Percentiles rank a stretch among this genome's conserved stretches.
phyloP scores from a whole-genome alignment of 2,329 filamentous ascomycete genomes.

The Penicillium psychrosexuale region DNA sequence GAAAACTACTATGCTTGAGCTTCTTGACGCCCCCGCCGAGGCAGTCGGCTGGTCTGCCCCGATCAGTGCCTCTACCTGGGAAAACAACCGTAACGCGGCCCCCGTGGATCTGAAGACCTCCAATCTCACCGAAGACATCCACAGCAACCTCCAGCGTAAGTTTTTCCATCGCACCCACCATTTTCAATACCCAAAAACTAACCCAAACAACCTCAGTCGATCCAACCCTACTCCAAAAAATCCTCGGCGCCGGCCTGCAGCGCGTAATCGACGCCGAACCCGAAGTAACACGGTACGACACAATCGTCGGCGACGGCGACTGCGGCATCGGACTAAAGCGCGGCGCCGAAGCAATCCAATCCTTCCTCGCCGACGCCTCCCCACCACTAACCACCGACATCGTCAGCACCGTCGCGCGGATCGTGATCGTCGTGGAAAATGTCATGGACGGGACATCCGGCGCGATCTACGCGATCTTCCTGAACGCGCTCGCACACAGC shows the following conservation, averaged over 20 bases:
- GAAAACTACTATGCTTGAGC: conserved; percentile 58
- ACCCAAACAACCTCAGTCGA: conserved; percentile 42
- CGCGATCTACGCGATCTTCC: conserved; percentile 82
- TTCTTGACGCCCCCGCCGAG: conserved; percentile 66
- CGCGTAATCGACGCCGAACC: conserved; percentile 62
- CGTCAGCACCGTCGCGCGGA: conserved; percentile 57
- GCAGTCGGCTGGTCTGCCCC: conserved; percentile 65
- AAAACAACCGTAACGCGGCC: conserved; percentile 43
- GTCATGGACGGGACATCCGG: conserved; percentile 73
- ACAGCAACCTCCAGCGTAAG: conserved; percentile 54
- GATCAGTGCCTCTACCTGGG: conserved; percentile 59
- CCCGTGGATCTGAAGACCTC: conserved; percentile 43
- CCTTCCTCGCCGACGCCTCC: conserved; percentile 39
- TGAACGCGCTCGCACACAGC: conserved; percentile 77
- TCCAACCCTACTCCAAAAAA: conserved; percentile 49
- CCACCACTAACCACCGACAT: conserved; percentile 54
- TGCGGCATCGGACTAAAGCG: conserved; percentile 83
- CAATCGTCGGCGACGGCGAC: conserved; percentile 84
- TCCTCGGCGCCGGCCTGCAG: conserved; percentile 55
- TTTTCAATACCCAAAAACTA: conserved; percentile 10
- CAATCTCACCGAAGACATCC: conserved; percentile 44
- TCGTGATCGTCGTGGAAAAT: conserved; percentile 63
- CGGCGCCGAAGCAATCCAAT: conserved; percentile 67
- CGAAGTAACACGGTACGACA: conserved; percentile 66
- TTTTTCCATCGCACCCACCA: not conserved